These are phyloP conservation scores for Mucor plumbeus DNA, from an alignment of 371 early-diverging fungal genomes.

Conservation along the genomic window DNA sequence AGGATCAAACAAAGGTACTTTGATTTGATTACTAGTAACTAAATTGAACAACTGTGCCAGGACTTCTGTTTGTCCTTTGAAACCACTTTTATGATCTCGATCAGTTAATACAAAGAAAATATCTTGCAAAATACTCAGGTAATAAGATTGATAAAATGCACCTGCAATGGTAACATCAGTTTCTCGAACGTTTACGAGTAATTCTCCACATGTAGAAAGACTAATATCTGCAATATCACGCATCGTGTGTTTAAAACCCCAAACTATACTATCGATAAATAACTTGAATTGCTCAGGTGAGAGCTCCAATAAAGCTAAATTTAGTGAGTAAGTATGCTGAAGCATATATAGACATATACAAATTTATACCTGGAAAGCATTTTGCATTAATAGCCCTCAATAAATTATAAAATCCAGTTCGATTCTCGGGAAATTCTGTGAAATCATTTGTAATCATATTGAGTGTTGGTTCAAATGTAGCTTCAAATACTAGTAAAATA, in stretches of 20 bases:
- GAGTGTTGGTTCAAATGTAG: conserved; percentile 95
- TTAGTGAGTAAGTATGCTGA: not conserved
- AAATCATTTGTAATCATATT: conserved; percentile 98
- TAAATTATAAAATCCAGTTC: conserved; percentile 91
- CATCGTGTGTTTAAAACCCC: conserved; percentile 99
- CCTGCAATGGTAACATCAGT: conserved; percentile 79
- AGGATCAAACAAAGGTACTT: conserved; percentile 83
- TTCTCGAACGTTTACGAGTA: conserved; percentile 80
- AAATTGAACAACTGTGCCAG: conserved; percentile 87
- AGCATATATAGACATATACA: not conserved
- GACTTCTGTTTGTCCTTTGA: conserved; percentile 91
- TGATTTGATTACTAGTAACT: conserved; percentile 80
- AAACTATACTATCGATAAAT: conserved; percentile 92
- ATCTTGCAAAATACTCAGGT: conserved; percentile 88
- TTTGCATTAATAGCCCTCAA: conserved; percentile 82
- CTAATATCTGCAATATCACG: conserved; percentile 96
- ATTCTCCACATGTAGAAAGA: conserved; percentile 81
- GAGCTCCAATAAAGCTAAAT: conserved; percentile 70
- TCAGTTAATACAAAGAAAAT: conserved; percentile 96
- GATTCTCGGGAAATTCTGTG: conserved; percentile 95
- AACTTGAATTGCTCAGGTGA: conserved; percentile 87
- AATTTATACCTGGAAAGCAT: conserved; percentile 77
- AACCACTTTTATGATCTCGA: conserved; percentile 95
- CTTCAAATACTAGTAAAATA: conserved; percentile 84
- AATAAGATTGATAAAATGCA: conserved; percentile 91